These are phyloP conservation scores for Sphagnurus paluster DNA, from an alignment of 1,284 basidiomycete species.

Conservation along the genomic window DNA sequence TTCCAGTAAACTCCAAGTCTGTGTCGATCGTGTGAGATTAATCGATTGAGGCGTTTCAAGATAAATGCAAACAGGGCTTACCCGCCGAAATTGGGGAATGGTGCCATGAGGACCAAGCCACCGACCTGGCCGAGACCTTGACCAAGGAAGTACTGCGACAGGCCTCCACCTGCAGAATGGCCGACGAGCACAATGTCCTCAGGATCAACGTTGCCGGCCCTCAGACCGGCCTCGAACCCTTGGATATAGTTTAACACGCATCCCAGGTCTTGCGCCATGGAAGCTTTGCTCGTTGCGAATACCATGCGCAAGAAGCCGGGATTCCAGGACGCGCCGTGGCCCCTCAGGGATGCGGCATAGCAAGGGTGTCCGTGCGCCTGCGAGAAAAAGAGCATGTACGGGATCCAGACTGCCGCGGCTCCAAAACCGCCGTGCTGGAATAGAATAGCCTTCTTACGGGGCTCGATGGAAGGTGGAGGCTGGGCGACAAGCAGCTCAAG, in stretches of 20 bases:
- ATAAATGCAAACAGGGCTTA: conserved; percentile 1
- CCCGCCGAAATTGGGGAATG: conserved; percentile 17
- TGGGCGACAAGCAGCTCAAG: conserved; percentile 13
- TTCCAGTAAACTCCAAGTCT: conserved; percentile 14
- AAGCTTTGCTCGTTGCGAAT: conserved; percentile 5
- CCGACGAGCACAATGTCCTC: conserved; percentile 12
- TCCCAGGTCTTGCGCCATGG: conserved; percentile 8
- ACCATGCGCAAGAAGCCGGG: conserved; percentile 15
- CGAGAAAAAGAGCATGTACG: conserved; percentile 13
- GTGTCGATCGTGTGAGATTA: not conserved
- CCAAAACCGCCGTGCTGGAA: conserved; percentile 18
- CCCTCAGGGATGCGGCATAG: conserved; percentile 16
- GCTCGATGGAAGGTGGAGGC: conserved; percentile 1
- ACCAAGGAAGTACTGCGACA: conserved; percentile 12
- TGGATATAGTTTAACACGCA: conserved; percentile 8
- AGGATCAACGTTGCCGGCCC: not conserved
- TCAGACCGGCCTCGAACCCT: conserved; percentile 9
- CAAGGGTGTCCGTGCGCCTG: conserved; percentile 8
- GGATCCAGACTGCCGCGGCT: conserved; percentile 14
- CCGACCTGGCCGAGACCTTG: conserved; percentile 6
- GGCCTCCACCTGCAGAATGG: conserved; percentile 18
- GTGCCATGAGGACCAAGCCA: conserved; percentile 10
- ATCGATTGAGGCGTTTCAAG: not conserved
- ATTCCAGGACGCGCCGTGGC: conserved; percentile 16
- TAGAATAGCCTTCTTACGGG: conserved; percentile 13